phyloP scores from a whole-genome alignment of 768 basidiomycete species.

The Boletus eberwhitei region DNA sequence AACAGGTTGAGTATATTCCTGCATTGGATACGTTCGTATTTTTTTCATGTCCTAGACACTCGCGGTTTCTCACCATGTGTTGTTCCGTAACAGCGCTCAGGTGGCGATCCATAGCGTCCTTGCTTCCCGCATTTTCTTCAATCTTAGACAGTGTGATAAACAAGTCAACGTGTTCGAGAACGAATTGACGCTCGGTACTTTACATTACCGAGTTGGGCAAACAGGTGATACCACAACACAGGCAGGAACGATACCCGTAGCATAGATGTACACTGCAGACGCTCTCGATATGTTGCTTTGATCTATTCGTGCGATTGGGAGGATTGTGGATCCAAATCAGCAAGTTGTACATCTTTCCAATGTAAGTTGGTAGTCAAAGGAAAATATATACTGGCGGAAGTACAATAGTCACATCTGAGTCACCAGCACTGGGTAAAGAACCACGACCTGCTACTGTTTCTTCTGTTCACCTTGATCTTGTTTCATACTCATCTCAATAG shows the following conservation, averaged over 20 bases:
- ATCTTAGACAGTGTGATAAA: constrained; percentile 19
- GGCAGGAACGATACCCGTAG: not conserved
- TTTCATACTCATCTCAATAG: constrained; percentile 93
- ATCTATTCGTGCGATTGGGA: not conserved
- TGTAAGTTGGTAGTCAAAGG: not conserved
- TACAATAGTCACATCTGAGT: constrained; percentile 1
- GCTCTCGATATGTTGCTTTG: not conserved
- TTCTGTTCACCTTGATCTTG: constrained; percentile 47
- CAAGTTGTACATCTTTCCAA: not conserved
- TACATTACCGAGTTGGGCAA: constrained; percentile 1
- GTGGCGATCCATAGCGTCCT: constrained; percentile 27
- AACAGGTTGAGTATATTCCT: constrained; percentile 15
- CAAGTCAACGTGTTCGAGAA: not conserved
- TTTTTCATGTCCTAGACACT: not conserved
- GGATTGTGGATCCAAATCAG: not conserved
- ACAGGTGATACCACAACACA: not conserved
- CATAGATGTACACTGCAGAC: not conserved
- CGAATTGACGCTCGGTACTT: not conserved
- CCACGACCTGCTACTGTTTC: constrained; percentile 20
- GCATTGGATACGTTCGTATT: constrained; percentile 23
- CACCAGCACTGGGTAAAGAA: not conserved
- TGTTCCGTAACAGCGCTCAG: constrained; percentile 19
- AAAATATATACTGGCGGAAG: constrained; percentile 1
- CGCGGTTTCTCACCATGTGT: constrained; percentile 3
- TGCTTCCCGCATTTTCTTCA: constrained; percentile 29